Conservation (phyloP, 108 stramenopile genomes). For the Hondaea fermentalgiana region DNA sequence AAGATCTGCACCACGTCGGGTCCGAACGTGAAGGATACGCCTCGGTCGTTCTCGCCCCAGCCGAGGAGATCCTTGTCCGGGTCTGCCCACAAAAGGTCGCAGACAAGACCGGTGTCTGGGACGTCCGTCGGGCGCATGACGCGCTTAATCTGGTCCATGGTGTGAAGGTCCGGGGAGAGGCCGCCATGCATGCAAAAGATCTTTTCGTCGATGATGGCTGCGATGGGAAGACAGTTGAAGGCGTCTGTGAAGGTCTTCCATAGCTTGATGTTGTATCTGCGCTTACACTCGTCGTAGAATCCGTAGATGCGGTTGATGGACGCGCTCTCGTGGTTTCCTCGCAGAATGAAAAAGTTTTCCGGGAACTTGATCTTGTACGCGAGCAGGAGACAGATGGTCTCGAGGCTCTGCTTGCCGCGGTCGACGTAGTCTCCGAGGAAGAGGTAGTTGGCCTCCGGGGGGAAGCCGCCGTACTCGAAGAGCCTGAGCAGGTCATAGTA, state of each 20-base stretch:
- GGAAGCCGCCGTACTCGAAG: slow-evolving; percentile 94
- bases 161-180: slow-evolving; percentile 81
- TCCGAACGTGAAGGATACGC: slow-evolving; percentile 98
- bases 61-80: slow-evolving; percentile 99
- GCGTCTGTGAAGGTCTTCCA: slow-evolving; percentile 99
- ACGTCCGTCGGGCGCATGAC: slow-evolving; percentile 94
- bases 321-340: slow-evolving; percentile 99
- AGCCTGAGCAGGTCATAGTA: slow-evolving; percentile 92
- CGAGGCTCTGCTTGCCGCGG: slow-evolving; percentile 51
- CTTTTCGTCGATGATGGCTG: slow-evolving; percentile 98
- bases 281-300: slow-evolving; percentile 98
- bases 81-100: slow-evolving; percentile 98
- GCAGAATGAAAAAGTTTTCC: slow-evolving; percentile 95
- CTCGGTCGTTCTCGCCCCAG: slow-evolving; percentile 99
- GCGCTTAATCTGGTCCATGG: slow-evolving; percentile 92
- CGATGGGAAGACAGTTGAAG: slow-evolving; percentile 99
- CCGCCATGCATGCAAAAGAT: slow-evolving; percentile 99
- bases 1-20: slow-evolving; percentile 98
- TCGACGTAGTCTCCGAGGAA: slow-evolving; percentile 53
- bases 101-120: slow-evolving; percentile 96
- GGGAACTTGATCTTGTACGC: slow-evolving; percentile 99
- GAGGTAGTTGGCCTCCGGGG: slow-evolving; percentile 69
- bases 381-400: slow-evolving; percentile 87
- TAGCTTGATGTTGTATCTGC: slow-evolving; percentile 95
- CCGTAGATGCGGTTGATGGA: slow-evolving; percentile 99